Evolutionary conservation across 164 flowering plant genomes (phyloP), one percentile per base, ranked within the genome.

Genomic region (Sedum album): DNA sequence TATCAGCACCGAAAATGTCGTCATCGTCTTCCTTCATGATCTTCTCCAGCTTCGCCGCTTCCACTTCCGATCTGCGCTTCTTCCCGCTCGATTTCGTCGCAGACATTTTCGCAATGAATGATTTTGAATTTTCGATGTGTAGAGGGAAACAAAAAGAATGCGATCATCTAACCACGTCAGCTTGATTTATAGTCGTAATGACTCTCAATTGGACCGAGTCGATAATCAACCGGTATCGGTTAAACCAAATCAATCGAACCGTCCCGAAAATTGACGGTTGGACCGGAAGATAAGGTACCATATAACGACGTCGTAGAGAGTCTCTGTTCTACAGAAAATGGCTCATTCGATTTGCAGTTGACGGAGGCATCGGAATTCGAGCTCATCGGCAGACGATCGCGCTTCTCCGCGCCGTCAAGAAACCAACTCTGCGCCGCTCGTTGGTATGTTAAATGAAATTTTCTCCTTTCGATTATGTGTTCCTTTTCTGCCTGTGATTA

Each of bases 1-100:
- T 72, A 31, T 90, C 89, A 21, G 77, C 81, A 71, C 82, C 97
- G 67, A 86, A 73, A 21, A 74, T 76, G n/a, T 84, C 86, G 6
- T 76, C 80, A 11, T 51, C 76, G 66, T 60, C 61, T 49, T 75
- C 18, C 48, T 44, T 76, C 66, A 49, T 75, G 26, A 68, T 76
- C 71, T 76, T 77, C 67, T 75, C 85, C 70, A 82, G 71, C 49
- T 74, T 81, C 68, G 76, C 26, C 67, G 69, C 66, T 31, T 75
- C 76, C 17, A 83, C 26, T 25, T 79, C 83, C 44, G 77, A 72
- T 51, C 60, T 80, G 48, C 86, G 78, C 71, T 81, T 88, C 75
- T 72, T 85, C 55, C 74, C 31, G 74, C 76, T 85, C 39, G 82
- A 73, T 82, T 75, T 87, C n/a, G 76, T 83, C 65, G 42, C 42